Percentiles rank a stretch among this genome's conserved stretches.
Evolutionary conservation across 2,329 filamentous ascomycete genomes (phyloP).

Genomic region (Paraconiothyrium brasiliense): DNA sequence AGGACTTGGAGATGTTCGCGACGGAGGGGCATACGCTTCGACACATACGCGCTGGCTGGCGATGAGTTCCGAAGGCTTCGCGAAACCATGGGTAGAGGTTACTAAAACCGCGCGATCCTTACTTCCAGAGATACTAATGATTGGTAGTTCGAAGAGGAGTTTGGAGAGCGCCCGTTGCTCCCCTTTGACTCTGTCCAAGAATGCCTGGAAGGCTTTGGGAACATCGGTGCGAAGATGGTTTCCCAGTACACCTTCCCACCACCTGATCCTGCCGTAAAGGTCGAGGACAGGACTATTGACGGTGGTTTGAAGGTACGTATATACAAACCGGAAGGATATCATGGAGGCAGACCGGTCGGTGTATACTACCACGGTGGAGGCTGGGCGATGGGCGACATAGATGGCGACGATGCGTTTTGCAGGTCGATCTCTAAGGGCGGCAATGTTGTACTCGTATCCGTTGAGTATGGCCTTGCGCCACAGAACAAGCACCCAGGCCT

Average conservation of each 20-base stretch:
- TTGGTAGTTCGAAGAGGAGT: slow-evolving; percentile 43
- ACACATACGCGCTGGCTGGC: slow-evolving; percentile 4
- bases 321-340: slow-evolving; percentile 46
- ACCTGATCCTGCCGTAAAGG: slow-evolving; percentile 43
- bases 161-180: slow-evolving; percentile 39
- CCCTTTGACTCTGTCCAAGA: slow-evolving; percentile 30
- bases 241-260: slow-evolving; percentile 41
- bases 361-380: slow-evolving; percentile 51
- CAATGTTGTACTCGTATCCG: slow-evolving; percentile 44
- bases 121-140: slow-evolving; percentile 24
- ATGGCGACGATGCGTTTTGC: slow-evolving; percentile 43
- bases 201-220: slow-evolving; percentile 31
- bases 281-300: slow-evolving; percentile 39
- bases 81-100: slow-evolving; percentile 42
- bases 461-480: slow-evolving; percentile 49
- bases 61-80: slow-evolving; percentile 34
- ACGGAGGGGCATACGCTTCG: slow-evolving; percentile 20
- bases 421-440: slow-evolving; percentile 37
- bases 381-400: slow-evolving; percentile 50
- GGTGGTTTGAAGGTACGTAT: slow-evolving; percentile 43
- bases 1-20: slow-evolving; percentile 4
- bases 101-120: neutral
- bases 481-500: slow-evolving; percentile 44
- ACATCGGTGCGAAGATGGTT: slow-evolving; percentile 30
- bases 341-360: slow-evolving; percentile 42